These are phyloP conservation scores for Chaetomium globosum DNA, from an alignment of 2,329 filamentous ascomycete genomes.

Conservation along the genomic window DNA sequence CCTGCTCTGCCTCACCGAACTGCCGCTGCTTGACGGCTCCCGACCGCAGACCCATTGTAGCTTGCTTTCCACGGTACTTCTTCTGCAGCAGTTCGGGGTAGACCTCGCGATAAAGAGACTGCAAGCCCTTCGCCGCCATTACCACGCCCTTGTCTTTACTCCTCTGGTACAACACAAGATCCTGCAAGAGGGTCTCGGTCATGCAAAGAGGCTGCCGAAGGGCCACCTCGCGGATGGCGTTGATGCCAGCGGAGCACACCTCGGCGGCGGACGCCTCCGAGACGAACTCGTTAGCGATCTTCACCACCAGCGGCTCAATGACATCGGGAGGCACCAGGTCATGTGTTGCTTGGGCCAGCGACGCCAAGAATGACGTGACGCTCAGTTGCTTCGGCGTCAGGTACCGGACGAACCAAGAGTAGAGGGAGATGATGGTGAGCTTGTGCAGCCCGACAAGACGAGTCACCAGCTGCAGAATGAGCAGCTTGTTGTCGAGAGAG, in stretches of 20 bases:
- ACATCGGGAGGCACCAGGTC: slow-evolving; percentile 89
- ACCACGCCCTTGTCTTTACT: slow-evolving; percentile 99
- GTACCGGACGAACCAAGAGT: slow-evolving; percentile 95
- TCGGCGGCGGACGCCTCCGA: slow-evolving; percentile 90
- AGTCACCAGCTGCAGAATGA: slow-evolving; percentile 89
- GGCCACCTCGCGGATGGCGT: slow-evolving; percentile 93
- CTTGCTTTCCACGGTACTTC: slow-evolving; percentile 88
- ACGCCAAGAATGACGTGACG: slow-evolving; percentile 93
- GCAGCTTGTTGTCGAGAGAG: slow-evolving; percentile 82
- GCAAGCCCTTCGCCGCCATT: slow-evolving; percentile 93
- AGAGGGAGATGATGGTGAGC: slow-evolving; percentile 83
- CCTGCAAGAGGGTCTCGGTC: slow-evolving; percentile 92
- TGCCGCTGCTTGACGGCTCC: slow-evolving; percentile 75
- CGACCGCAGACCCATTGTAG: slow-evolving; percentile 73
- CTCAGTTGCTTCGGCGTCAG: slow-evolving; percentile 82
- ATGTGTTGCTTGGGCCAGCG: slow-evolving; percentile 87
- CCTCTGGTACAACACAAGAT: slow-evolving; percentile 92
- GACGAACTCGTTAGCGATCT: slow-evolving; percentile 98
- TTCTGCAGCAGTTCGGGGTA: slow-evolving; percentile 86
- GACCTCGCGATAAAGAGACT: slow-evolving; percentile 89
- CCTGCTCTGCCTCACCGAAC: slow-evolving; percentile 79
- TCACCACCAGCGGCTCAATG: slow-evolving; percentile 85
- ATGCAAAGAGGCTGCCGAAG: slow-evolving; percentile 92
- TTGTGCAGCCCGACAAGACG: slow-evolving; percentile 91
- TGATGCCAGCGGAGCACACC: slow-evolving; percentile 87